Base-by-base conservation (phyloP, 495 filamentous ascomycete genomes). In the Amniculicola lignicola region DNA sequence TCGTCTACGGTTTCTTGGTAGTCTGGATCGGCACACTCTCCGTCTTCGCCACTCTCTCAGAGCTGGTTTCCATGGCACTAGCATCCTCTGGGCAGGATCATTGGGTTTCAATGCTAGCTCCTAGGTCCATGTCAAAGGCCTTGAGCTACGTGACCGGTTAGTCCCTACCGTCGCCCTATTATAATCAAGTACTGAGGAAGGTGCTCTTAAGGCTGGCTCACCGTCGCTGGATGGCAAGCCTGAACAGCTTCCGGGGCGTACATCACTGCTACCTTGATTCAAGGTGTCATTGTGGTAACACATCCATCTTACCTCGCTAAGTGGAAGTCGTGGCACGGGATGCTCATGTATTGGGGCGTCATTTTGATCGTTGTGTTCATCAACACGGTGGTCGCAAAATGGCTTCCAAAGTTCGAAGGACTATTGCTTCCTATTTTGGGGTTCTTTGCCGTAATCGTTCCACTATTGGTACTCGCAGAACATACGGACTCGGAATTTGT, bases 341-440 rank as follows among this genome's bases (percentile, higher is more conserved):
- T 80, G 0, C 63, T 85, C 14, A 62, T 85, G 2, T 69, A 74
- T 22, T 75, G 78, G 51, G 78, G 71, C 25, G 72, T 81, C 33
- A 70, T 77, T 0, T 51, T 69, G 1, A 69, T 82, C 29, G 69
- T 70, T 7, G 72, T 79, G 18, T n/a, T 77, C 4, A 77, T 84
- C 67, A 86, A 85, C 62, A 78, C 75, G 1, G 66, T 75, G 24
- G 49, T 81, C 0, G 74, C 74, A 3, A 73, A 74, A 24, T 65
- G 72, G 6, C 69, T 86, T 21, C 79, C 82, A 0, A 65, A 77
- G 19, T 68, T 85, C 21, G 81, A 86, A 59, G 75, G 69, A 27
- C 61, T 86, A 21, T 70, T 83, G 12, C 70, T 85, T 6, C 83
- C 86, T 66, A 64, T 84, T 15, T 61, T 78, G n/a, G 80, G 79